A percentile compares a stretch with the other conserved stretches of the same genome.
phyloP scores from a whole-genome alignment of 139 green algal species.

The Desmodesmus armatus region DNA sequence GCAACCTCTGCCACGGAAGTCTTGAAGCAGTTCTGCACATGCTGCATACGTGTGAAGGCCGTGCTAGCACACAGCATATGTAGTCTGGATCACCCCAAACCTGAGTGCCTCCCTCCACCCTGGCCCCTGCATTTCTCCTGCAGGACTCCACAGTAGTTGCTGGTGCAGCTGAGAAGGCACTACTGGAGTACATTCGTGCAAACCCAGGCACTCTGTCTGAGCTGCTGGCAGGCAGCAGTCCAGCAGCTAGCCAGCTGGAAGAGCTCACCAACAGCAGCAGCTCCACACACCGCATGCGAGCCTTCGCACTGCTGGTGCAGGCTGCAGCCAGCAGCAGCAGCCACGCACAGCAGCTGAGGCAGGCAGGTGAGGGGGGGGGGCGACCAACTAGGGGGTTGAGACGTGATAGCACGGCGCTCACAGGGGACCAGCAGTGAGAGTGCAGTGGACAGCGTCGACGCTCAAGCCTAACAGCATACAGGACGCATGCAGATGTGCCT shows the following conservation, averaged over 20 bases:
- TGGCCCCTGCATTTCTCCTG: neutral
- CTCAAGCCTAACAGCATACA: neutral
- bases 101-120: neutral
- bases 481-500: neutral
- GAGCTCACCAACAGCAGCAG: neutral
- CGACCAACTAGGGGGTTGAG: too few relatives aligned
- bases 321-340: conserved; percentile 10
- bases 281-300: conserved; percentile 16
- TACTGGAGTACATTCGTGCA: neutral
- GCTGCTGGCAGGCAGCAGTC: neutral
- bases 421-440: neutral
- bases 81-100: neutral
- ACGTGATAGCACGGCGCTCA: too few relatives aligned
- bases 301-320: conserved; percentile 35
- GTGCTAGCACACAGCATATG: neutral
- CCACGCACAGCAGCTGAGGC: conserved; percentile 16
- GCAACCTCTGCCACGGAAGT: neutral
- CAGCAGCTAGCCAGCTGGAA: neutral
- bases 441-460: neutral
- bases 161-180: neutral
- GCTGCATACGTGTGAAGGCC: too few relatives aligned
- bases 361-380: conserved; percentile 29
- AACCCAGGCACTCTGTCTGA: neutral
- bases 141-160: conserved; percentile 27
- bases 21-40: neutral